phyloP scores from a whole-genome alignment of 345 rosid genomes.

The Pistacia atlantica region DNA sequence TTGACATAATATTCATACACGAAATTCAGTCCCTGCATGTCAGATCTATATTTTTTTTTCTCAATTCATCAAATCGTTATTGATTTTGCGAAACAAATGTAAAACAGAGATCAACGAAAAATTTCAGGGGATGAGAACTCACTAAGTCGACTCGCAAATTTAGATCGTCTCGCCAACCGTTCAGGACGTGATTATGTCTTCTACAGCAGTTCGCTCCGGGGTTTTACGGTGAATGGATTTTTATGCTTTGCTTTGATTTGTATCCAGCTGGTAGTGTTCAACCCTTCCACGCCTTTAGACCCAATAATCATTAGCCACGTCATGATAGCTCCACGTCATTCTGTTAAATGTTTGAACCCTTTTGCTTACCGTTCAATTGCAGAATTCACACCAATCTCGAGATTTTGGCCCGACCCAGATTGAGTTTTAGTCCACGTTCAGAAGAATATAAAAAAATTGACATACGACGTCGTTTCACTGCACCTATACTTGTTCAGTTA shows the following conservation, averaged over 20 bases:
- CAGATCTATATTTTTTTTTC: not conserved
- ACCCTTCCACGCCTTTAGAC: not conserved
- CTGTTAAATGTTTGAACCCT: too few relatives aligned
- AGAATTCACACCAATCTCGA: too few relatives aligned
- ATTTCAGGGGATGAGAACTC: not conserved
- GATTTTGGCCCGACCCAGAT: not conserved
- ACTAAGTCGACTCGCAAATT: not conserved
- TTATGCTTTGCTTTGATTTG: not conserved
- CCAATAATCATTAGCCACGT: slow-evolving; percentile 24
- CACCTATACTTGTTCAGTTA: too few relatives aligned
- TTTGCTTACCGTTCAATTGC: too few relatives aligned
- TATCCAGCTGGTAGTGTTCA: not conserved
- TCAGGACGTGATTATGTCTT: not conserved
- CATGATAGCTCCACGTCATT: not conserved
- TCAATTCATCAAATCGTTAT: too few relatives aligned
- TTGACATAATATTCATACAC: too few relatives aligned
- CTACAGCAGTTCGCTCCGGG: not conserved
- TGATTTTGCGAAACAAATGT: not conserved
- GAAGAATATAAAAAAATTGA: too few relatives aligned
- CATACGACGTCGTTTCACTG: too few relatives aligned
- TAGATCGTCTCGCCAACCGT: not conserved
- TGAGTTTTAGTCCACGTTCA: not conserved
- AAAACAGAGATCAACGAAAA: not conserved
- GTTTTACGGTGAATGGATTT: not conserved
- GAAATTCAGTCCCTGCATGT: not conserved